phyloP scores from a whole-genome alignment of 2,329 filamentous ascomycete genomes.

The Teratosphaeria destructans region DNA sequence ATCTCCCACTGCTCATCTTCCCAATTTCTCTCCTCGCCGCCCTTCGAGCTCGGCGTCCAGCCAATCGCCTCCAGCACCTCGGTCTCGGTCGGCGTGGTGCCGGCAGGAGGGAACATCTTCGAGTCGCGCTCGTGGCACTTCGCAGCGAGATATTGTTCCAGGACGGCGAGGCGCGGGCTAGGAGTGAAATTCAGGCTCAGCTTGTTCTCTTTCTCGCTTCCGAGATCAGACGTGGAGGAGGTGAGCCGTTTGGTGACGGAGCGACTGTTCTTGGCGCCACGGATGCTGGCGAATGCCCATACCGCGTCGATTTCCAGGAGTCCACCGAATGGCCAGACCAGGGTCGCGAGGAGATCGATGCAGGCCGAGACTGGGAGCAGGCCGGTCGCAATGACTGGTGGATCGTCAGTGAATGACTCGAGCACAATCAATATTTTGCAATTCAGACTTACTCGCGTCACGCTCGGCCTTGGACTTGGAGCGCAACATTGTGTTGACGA shows the following conservation, averaged over 20 bases:
- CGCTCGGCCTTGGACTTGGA: conserved; percentile 32
- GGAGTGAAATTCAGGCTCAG: conserved; percentile 29
- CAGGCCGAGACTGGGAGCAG: conserved; percentile 29
- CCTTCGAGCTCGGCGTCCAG: conserved; percentile 29
- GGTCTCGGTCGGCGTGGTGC: conserved; percentile 26
- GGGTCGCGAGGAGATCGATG: conserved; percentile 25
- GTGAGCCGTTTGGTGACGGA: conserved; percentile 30
- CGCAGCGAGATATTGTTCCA: conserved; percentile 30
- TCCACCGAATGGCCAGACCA: conserved; percentile 30
- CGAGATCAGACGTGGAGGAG: conserved; percentile 2
- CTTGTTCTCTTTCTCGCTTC: conserved; percentile 20
- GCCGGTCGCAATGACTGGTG: conserved; percentile 29
- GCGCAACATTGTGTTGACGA: conserved; percentile 32
- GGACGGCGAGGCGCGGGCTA: conserved; percentile 26
- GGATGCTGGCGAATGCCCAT: conserved; percentile 35
- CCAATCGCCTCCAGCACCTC: conserved; percentile 34
- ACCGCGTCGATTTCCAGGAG: conserved; percentile 27
- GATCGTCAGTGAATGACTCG: no score
- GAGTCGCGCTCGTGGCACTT: conserved; percentile 28
- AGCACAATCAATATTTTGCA: no score
- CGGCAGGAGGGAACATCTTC: conserved; percentile 24
- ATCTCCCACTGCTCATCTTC: conserved; percentile 37
- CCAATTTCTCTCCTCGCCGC: conserved; percentile 27
- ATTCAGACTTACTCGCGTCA: conserved; percentile 19
- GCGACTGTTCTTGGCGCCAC: conserved; percentile 31